Base-by-base conservation (phyloP, 2,329 filamentous ascomycete species). In the Stromatinia cepivora region DNA sequence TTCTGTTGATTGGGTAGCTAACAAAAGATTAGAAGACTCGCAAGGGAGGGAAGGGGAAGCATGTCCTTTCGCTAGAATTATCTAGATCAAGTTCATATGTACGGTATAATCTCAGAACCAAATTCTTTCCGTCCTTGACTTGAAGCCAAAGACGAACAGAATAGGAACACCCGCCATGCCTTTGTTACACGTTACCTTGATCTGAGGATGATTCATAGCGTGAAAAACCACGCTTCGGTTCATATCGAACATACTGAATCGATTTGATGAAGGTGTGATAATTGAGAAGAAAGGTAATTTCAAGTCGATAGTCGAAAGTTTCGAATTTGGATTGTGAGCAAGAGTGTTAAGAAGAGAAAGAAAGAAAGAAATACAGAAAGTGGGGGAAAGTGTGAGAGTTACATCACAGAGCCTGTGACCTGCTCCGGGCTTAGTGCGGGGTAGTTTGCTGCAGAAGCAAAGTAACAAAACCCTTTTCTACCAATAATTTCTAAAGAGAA, bases 11-110 rank as follows among this genome's bases (percentile, higher is more conserved):
- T 20, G 28, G 39, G 42, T 61, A 59, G n/a, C 54, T 67, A 58
- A 39, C 13, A 36, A 28, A 50, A 74, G 77, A 82, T 87, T 79
- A 87, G 84, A 82, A 78, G 75, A 75, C 73, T 70, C 74, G 69
- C 67, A 70, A 69, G 71, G 69, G 72, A 69, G 71, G 70, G 73
- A 72, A 71, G 75, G 77, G 76, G 87, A 90, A 90, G 90, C 90
- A 92, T 89, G 87, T 92, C 88, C 90, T 92, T 92, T 89, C 90
- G 90, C 90, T 91, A 89, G 89, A 85, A 91, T 92, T 91, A 90
- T 89, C 88, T 88, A 91, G 89, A 91, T 92, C 90, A 92, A 92
- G 90, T 92, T 92, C 85, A 82, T 50, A 50, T 57, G 53, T 67
- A 85, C 88, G 89, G 89, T 91, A 89, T 90, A 82, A 86, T 91